phyloP scores from a whole-genome alignment of 495 filamentous ascomycete species.

The Aspergillus haitiensis region DNA sequence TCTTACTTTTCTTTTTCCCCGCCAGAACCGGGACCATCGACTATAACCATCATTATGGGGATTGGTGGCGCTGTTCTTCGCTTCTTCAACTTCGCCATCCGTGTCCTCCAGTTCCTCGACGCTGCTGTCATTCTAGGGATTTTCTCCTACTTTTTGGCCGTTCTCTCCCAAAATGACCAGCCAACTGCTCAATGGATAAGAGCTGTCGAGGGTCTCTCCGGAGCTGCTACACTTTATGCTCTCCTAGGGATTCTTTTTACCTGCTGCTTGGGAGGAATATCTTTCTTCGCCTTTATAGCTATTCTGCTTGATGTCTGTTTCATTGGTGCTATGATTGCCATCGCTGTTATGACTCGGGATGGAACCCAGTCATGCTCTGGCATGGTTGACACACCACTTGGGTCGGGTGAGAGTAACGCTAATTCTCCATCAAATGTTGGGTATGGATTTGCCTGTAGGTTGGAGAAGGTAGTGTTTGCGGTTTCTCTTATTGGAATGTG shows the following conservation, averaged over 20 bases:
- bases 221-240: constrained; percentile 69
- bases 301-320: constrained; percentile 76
- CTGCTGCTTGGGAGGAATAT: constrained; percentile 74
- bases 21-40: neutral
- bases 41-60: constrained; percentile 36
- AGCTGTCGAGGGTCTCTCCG: constrained; percentile 81
- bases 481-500: constrained; percentile 78
- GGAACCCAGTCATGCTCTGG: constrained; percentile 64
- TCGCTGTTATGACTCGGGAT: constrained; percentile 66
- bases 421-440: constrained; percentile 36
- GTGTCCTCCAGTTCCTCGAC: constrained; percentile 69
- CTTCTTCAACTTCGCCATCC: constrained; percentile 60
- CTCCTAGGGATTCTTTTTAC: constrained; percentile 68
- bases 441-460: constrained; percentile 60
- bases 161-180: constrained; percentile 57
- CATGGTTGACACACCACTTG: constrained; percentile 64
- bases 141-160: constrained; percentile 62
- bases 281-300: constrained; percentile 73
- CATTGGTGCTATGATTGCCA: constrained; percentile 76
- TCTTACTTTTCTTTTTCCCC: neutral
- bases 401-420: constrained; percentile 54
- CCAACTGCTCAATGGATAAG: constrained; percentile 62
- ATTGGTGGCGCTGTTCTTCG: constrained; percentile 61
- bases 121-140: constrained; percentile 72
- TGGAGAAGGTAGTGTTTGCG: constrained; percentile 72